Base-by-base conservation (phyloP, 345 rosid species). In the Laguncularia racemosa region DNA sequence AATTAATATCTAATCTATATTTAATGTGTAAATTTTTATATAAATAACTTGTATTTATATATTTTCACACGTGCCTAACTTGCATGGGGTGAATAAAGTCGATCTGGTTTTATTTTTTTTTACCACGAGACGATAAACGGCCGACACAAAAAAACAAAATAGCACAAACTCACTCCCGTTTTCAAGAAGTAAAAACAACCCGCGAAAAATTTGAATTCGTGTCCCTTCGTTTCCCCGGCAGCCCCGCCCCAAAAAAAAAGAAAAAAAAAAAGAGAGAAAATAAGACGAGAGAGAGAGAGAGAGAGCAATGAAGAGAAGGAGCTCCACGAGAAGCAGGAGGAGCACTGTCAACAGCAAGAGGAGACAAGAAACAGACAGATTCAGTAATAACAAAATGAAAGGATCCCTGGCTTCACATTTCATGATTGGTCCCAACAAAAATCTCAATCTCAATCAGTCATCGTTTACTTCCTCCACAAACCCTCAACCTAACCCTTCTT, bases 321-420 rank as follows among this genome's bases (percentile, higher is more conserved):
- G 71, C 52, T 45, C 45, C 78, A 78, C 70, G 89, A 71, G 78
- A 55, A 67, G 64, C 70, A 56, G 72, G 55, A 67, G 66, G 50
- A 72, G 74, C 58, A 52, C 26, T 16, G 59, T 40, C 51, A 48
- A 50, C 43, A 26, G 65, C 61, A 70, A 62, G 65, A 58, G 53
- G 57, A 62, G 48, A 49, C 48, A 82, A 48, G 57, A 81, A 50
- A 80, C 66, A 44, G 58, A 64, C 44, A 80, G 67, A 64, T 69
- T 58, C 88, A 79, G 63, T 68, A 71, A 18, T 83, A 77, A 49
- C 66, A 73, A 50, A 18, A 67, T 55, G 47, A 79, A 16, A 66
- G 63, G 55, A 78, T 68, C 23, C 69, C 46, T 16, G 59, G 55
- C 55, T n/a, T 14, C 55, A 3, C 57, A 45, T n/a, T 16, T 52